Conservation (phyloP, 2,329 filamentous ascomycete genomes). For the Alternaria triticimaculans region DNA sequence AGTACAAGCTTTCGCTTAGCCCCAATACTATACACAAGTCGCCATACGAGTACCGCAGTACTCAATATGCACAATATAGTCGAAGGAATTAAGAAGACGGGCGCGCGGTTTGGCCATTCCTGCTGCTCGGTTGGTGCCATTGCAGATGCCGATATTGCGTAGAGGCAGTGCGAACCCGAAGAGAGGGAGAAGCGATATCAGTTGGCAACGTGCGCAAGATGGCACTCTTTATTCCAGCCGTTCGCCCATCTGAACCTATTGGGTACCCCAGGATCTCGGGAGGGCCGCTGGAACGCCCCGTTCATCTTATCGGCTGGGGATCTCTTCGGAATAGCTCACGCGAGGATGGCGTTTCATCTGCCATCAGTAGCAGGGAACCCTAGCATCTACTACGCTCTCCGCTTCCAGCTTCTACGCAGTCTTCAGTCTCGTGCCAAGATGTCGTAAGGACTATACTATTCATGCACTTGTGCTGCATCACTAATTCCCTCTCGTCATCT, state of each 20-base stretch:
- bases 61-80: conserved; percentile 22
- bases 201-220: background rate
- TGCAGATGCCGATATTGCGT: background rate
- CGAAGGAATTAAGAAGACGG: conserved; percentile 23
- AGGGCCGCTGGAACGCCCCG: background rate
- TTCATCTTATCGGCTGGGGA: background rate
- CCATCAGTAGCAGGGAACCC: background rate
- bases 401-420: background rate
- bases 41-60: conserved; percentile 26
- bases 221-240: background rate
- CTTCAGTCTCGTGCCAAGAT: background rate
- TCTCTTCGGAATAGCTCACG: background rate
- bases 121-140: conserved; percentile 13
- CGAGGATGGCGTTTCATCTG: background rate
- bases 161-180: background rate
- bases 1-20: conserved; percentile 29
- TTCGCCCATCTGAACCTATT: background rate
- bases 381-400: background rate
- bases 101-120: conserved; percentile 17
- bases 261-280: background rate
- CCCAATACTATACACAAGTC: conserved; percentile 25
- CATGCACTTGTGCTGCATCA: background rate
- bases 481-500: no score
- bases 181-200: background rate
- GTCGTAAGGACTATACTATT: background rate